These are phyloP conservation scores for Diaporthe sp. DNA, from an alignment of 2,329 filamentous ascomycete species.

Conservation along the genomic window DNA sequence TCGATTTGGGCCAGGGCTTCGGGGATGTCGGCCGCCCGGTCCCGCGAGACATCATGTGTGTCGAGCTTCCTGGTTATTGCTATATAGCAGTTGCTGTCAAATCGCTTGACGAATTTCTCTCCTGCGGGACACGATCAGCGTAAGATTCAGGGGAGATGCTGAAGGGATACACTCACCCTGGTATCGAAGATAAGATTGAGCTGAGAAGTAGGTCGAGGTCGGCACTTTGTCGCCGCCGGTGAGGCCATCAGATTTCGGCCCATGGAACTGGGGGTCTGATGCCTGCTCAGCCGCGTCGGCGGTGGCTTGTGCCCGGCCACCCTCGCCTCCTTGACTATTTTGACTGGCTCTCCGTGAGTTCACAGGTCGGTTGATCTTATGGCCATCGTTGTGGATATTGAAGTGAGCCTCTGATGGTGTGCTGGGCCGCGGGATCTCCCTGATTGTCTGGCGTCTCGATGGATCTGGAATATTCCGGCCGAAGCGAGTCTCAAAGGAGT, in stretches of 20 bases:
- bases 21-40: slow-evolving; percentile 76
- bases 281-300: slow-evolving; percentile 45
- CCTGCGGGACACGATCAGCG: slow-evolving; percentile 50
- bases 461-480: slow-evolving; percentile 93
- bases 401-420: slow-evolving; percentile 81
- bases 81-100: slow-evolving; percentile 99
- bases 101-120: slow-evolving; percentile 95
- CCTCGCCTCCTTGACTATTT: slow-evolving; percentile 36
- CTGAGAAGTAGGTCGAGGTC: slow-evolving; percentile 93
- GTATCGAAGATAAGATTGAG: slow-evolving; percentile 96
- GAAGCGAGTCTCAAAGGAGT: slow-evolving; percentile 96
- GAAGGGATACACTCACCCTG: slow-evolving; percentile 66
- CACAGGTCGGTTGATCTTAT: slow-evolving; percentile 71
- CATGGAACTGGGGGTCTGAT: slow-evolving; percentile 79
- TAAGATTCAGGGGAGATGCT: background rate
- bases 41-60: slow-evolving; percentile 92
- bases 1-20: slow-evolving; percentile 85
- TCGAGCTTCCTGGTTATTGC: slow-evolving; percentile 98
- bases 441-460: slow-evolving; percentile 85
- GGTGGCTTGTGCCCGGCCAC: slow-evolving; percentile 3
- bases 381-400: slow-evolving; percentile 87
- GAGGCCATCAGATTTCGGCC: slow-evolving; percentile 67
- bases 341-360: slow-evolving; percentile 64
- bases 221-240: slow-evolving; percentile 66
- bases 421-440: slow-evolving; percentile 71